phyloP scores from a whole-genome alignment of 306 rosid genomes.

The Neltuma alba region DNA sequence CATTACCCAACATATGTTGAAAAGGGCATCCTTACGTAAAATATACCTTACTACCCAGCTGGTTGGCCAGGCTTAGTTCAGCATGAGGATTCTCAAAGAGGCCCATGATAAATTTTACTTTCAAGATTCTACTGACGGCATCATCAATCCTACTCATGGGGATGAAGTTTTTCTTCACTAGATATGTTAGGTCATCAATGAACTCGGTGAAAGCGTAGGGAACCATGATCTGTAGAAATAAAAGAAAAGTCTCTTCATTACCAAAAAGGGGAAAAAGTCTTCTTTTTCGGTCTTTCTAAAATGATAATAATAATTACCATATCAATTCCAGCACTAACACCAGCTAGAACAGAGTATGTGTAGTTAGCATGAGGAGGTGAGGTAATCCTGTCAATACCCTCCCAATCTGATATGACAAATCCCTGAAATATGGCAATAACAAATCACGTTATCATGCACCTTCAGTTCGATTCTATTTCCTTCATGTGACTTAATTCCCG shows the following conservation, averaged over 20 bases:
- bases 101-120: conserved; percentile 82
- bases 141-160: conserved; percentile 80
- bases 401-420: conserved; percentile 87
- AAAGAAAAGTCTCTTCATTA: background rate
- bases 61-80: conserved; percentile 66
- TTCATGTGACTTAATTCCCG: background rate
- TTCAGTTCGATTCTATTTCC: background rate
- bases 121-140: conserved; percentile 76
- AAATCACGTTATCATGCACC: background rate
- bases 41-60: conserved; percentile 73
- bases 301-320: conserved; percentile 55
- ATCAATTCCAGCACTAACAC: conserved; percentile 83
- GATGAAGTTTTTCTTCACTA: conserved; percentile 67
- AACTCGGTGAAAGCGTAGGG: conserved; percentile 58
- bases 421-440: conserved; percentile 52
- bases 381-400: conserved; percentile 81
- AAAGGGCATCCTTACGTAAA: conserved; percentile 11
- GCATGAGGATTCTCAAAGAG: conserved; percentile 79
- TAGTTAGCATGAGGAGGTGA: conserved; percentile 86
- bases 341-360: conserved; percentile 75
- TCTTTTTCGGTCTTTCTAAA: background rate
- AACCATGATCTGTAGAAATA: conserved; percentile 69
- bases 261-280: background rate
- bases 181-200: conserved; percentile 58
- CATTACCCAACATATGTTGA: conserved; percentile 5